Conservation (phyloP, 2,329 filamentous ascomycete species). For the Ophiocordyceps camponoti-leonardi region DNA sequence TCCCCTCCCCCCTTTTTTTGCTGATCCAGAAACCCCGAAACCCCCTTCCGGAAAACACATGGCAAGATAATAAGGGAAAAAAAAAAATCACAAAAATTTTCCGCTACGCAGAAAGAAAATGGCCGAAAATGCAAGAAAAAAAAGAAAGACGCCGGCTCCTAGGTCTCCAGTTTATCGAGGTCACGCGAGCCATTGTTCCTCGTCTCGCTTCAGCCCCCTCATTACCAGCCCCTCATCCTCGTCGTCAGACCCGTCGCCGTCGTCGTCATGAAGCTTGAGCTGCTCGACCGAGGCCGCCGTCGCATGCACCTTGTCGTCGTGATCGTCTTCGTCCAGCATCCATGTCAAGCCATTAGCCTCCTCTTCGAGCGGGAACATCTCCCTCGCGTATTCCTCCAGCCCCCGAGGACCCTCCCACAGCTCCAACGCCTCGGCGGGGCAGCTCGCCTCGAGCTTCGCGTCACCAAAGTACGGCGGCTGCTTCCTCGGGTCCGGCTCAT, state of each 20-base stretch:
- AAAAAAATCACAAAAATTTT: not conserved
- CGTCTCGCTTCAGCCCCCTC: conserved; percentile 36
- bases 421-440: conserved; percentile 58
- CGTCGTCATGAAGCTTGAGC: conserved; percentile 22
- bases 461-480: conserved; percentile 50
- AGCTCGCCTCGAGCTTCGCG: conserved; percentile 37
- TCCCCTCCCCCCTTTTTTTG: not conserved
- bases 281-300: conserved; percentile 20
- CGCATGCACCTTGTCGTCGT: conserved; percentile 18
- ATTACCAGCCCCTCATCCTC: conserved; percentile 43
- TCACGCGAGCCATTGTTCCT: conserved; percentile 42
- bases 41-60: not conserved
- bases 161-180: not conserved
- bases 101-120: conserved; percentile 2
- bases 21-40: not conserved
- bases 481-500: conserved; percentile 31
- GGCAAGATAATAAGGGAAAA: too few species aligned
- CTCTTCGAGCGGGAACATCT: conserved; percentile 90
- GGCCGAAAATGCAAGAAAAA: not conserved
- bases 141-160: not conserved
- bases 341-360: conserved; percentile 84
- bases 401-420: conserved; percentile 86
- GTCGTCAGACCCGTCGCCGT: conserved; percentile 26
- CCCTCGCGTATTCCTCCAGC: conserved; percentile 84
- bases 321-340: conserved; percentile 52